Conservation (phyloP, 2,329 filamentous ascomycete species). For the Pseudogymnoascus sp. region DNA sequence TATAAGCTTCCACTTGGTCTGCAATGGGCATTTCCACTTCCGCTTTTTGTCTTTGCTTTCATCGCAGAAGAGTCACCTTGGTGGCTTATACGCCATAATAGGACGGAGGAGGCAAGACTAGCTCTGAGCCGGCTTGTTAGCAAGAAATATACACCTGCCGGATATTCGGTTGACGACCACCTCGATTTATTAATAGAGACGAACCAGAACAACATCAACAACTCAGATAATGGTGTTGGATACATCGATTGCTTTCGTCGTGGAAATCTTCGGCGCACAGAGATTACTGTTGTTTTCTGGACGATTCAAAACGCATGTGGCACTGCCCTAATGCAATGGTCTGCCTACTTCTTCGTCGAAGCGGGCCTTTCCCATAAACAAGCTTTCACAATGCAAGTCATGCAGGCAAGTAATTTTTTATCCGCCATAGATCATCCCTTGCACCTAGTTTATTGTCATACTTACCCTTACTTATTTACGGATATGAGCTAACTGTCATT, state of each 20-base stretch:
- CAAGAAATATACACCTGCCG: conserved; percentile 20
- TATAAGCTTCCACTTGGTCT: conserved; percentile 39
- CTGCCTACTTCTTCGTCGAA: conserved; percentile 50
- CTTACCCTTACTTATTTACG: background rate
- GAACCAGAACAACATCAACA: conserved; percentile 43
- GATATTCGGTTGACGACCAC: conserved; percentile 13
- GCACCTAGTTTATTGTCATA: background rate
- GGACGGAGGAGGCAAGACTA: conserved; percentile 35
- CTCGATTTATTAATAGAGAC: conserved; percentile 48
- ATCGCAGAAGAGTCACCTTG: conserved; percentile 42
- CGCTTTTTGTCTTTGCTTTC: conserved; percentile 35
- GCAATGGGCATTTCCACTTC: conserved; percentile 41
- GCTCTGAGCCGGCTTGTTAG: conserved; percentile 31
- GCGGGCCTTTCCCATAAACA: conserved; percentile 39
- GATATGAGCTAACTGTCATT: background rate
- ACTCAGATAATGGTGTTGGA: conserved; percentile 42
- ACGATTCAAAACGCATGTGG: conserved; percentile 54
- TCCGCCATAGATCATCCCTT: background rate
- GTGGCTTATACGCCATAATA: conserved; percentile 39
- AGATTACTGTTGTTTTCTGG: conserved; percentile 49
- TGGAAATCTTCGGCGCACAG: conserved; percentile 41
- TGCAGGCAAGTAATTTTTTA: background rate
- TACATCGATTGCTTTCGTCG: conserved; percentile 43
- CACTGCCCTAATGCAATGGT: conserved; percentile 54
- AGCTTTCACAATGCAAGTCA: conserved; percentile 44